Evolutionary conservation across 164 flowering plant species (phyloP).

Genomic region (Tinospora cordifolia): DNA sequence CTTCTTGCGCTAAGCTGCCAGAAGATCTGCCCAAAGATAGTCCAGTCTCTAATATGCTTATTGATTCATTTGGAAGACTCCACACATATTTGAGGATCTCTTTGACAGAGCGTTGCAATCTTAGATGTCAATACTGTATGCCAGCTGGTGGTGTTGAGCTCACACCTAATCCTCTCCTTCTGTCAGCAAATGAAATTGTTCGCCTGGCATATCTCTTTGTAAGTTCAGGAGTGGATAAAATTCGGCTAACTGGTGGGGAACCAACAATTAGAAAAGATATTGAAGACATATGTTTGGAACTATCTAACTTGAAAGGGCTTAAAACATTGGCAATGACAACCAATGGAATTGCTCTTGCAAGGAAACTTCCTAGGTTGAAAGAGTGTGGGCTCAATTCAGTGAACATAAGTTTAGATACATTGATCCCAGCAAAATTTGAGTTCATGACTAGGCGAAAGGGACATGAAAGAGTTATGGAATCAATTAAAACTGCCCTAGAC

Average conservation of each 20-base stretch:
- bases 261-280: slow-evolving; percentile 87
- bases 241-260: slow-evolving; percentile 95
- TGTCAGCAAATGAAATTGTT: slow-evolving; percentile 58
- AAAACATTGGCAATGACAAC: slow-evolving; percentile 86
- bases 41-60: slow-evolving; percentile 62
- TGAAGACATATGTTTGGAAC: slow-evolving; percentile 65
- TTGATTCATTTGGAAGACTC: slow-evolving; percentile 86
- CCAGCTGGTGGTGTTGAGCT: slow-evolving; percentile 91
- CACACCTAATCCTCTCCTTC: slow-evolving; percentile 54
- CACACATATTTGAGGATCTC: slow-evolving; percentile 92
- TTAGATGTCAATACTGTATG: slow-evolving; percentile 95
- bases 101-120: slow-evolving; percentile 87
- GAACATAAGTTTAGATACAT: slow-evolving; percentile 90
- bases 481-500: slow-evolving; percentile 67
- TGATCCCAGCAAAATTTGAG: slow-evolving; percentile 93
- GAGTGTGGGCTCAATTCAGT: slow-evolving; percentile 69
- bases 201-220: slow-evolving; percentile 74
- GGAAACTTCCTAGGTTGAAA: slow-evolving; percentile 76
- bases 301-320: slow-evolving; percentile 70
- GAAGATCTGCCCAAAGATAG: slow-evolving; percentile 38
- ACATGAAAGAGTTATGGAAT: slow-evolving; percentile 71
- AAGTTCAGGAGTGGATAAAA: slow-evolving; percentile 74
- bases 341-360: slow-evolving; percentile 76
- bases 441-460: slow-evolving; percentile 94
- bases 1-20: slow-evolving; percentile 40